Evolutionary conservation across 2,329 filamentous ascomycete genomes (phyloP), one percentile per base, ranked within the genome.

Genomic region (Talaromyces sp.): DNA sequence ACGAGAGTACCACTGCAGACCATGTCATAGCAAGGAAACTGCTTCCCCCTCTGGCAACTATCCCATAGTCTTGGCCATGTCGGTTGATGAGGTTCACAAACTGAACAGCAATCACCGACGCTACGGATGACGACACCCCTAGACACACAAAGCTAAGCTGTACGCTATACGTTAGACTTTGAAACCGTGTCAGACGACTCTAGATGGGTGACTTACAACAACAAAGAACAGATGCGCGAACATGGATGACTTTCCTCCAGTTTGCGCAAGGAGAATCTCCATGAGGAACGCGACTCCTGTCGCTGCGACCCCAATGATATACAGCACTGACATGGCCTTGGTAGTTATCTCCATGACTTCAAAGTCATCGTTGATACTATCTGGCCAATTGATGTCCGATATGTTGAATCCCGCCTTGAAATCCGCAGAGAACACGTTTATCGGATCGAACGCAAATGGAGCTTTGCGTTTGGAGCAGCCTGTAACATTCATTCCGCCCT

Each of bases 81-180:
- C 83, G 73, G 67, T 87, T 87, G 67, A 89, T 81, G 0, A 84
- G 70, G 19, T 82, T 70, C 1, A 80, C 75, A 3, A 82, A 85
- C 73, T 87, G 85, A 63, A 83, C 80, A 11, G 83, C 81, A 4
- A 88, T 75, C 19, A 90, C 89, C 0, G 86, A 90, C 31, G 88
- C 86, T 27, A 93, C 89, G 70, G 92, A 92, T 22, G 90, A 93
- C 57, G 90, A 88, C 61, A 89, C 87, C 3, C 90, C 90, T 70
- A 90, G 83, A 13, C 87, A 78, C 7, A 86, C 47, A 67, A 87
- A 85, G 0, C 83, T 82, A n/a, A 86, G 70, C 78, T 80, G 66
- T 62, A 62, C 47, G 39, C 37, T 10, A 59, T 24, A 59, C 4
- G 22, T 59, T 31, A 41, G n/a, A 43, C 37, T 33, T 33, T 24